Conservation (phyloP, 345 rosid genomes). For the Gossypium herbaceum region DNA sequence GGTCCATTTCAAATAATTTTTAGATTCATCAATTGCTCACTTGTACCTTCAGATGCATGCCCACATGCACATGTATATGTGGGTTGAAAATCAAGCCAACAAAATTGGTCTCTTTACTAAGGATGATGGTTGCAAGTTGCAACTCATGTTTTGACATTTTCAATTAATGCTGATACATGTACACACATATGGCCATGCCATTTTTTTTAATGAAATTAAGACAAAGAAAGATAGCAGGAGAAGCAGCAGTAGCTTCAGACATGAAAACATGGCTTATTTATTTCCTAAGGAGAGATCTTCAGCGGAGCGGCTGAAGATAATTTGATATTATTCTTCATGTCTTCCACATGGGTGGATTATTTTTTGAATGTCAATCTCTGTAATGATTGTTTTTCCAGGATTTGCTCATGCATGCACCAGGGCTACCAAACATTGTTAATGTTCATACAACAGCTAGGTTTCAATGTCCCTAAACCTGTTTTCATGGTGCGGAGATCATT, state of each 20-base stretch:
- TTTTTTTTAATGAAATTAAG: neutral
- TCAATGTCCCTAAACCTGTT: neutral
- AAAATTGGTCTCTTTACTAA: neutral
- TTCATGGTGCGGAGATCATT: neutral
- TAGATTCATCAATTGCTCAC: too few species aligned
- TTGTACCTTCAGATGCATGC: neutral
- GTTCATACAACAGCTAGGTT: neutral
- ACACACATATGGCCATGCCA: neutral
- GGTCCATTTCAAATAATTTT: neutral
- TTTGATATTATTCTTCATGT: constrained; percentile 3
- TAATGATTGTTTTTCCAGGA: neutral
- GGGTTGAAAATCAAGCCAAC: neutral
- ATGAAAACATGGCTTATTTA: neutral
- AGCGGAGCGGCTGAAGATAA: neutral
- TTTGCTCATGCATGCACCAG: neutral
- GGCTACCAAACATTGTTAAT: neutral
- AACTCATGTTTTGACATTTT: neutral
- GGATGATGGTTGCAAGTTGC: constrained; percentile 1
- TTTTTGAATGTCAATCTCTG: neutral
- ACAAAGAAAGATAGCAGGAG: neutral
- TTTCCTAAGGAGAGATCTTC: neutral
- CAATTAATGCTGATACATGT: neutral
- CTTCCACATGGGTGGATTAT: constrained; percentile 11
- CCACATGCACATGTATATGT: neutral
- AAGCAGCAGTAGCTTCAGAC: neutral